Evolutionary conservation across 2,329 filamentous ascomycete genomes (phyloP).

Genomic region (Cladophialophora psammophila): DNA sequence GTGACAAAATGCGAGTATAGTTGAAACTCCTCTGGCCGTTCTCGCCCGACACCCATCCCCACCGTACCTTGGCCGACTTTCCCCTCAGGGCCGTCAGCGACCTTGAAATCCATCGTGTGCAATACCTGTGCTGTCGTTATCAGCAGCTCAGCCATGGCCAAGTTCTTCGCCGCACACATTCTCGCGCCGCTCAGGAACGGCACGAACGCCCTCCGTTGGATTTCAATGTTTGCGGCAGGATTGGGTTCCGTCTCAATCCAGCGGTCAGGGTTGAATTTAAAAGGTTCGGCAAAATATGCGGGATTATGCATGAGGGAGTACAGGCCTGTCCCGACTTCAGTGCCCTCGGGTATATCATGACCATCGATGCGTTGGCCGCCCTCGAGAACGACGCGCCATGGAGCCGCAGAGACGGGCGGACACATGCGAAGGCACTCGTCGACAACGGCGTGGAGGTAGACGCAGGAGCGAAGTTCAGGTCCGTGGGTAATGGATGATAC

Average conservation of each 20-base stretch:
- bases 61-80: background rate
- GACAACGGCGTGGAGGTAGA: conserved; percentile 11
- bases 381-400: background rate
- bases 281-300: conserved; percentile 12
- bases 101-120: conserved; percentile 12
- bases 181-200: conserved; percentile 6
- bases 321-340: conserved; percentile 6
- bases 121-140: conserved; percentile 3
- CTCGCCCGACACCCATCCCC: background rate
- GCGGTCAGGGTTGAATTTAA: conserved; percentile 7
- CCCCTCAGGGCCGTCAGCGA: background rate
- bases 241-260: conserved; percentile 11
- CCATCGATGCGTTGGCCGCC: conserved; percentile 10
- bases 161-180: conserved; percentile 14
- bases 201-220: conserved; percentile 2
- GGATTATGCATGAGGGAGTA: conserved; percentile 14
- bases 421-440: conserved; percentile 12
- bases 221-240: background rate
- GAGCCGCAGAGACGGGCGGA: conserved; percentile 6
- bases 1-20: conserved; percentile 10
- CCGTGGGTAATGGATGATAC: background rate
- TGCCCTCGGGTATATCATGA: conserved; percentile 1
- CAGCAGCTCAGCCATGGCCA: conserved; percentile 3
- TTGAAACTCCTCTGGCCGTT: conserved; percentile 12
- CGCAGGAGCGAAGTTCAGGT: conserved; percentile 9